Evolutionary conservation across 257 asterid species (phyloP).

Genomic region (Solanum chiquidenum): DNA sequence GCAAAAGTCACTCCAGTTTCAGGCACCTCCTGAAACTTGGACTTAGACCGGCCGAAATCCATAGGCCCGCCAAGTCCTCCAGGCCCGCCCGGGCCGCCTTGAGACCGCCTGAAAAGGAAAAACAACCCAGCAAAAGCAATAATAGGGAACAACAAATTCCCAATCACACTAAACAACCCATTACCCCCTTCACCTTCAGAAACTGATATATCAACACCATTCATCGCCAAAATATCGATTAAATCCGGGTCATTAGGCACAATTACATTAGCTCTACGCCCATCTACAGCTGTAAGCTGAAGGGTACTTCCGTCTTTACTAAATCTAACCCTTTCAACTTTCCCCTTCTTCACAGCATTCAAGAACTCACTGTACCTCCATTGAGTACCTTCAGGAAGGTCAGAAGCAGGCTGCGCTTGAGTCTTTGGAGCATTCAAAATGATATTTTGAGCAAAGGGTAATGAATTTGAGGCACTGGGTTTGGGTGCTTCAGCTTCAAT

Average conservation of each 20-base stretch:
- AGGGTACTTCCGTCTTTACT: slow-evolving; percentile 83
- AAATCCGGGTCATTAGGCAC: slow-evolving; percentile 96
- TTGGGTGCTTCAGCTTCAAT: slow-evolving; percentile 54
- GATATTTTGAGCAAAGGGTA: slow-evolving; percentile 63
- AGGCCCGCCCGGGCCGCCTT: slow-evolving; percentile 97
- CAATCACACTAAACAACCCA: slow-evolving; percentile 70
- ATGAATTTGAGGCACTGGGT: slow-evolving; percentile 26
- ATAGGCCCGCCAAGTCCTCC: slow-evolving; percentile 97
- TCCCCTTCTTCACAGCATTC: slow-evolving; percentile 95
- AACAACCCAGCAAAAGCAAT: slow-evolving; percentile 83
- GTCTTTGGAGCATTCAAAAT: slow-evolving; percentile 79
- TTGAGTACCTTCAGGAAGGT: slow-evolving; percentile 76
- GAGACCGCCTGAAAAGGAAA: slow-evolving; percentile 70
- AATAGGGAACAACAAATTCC: slow-evolving; percentile 66
- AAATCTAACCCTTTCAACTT: slow-evolving; percentile 88
- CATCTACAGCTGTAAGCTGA: slow-evolving; percentile 89
- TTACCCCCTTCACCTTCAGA: slow-evolving; percentile 88
- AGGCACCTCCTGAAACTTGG: slow-evolving; percentile 96
- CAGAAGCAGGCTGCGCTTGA: slow-evolving; percentile 47
- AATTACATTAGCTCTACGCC: slow-evolving; percentile 68
- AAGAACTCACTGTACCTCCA: slow-evolving; percentile 95
- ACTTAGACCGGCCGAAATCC: slow-evolving; percentile 95
- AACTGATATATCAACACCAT: slow-evolving; percentile 90
- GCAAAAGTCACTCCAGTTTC: slow-evolving; percentile 89
- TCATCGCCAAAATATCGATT: slow-evolving; percentile 88